Evolutionary conservation across 2,329 filamentous ascomycete genomes (phyloP), one percentile per base, ranked within the genome.

Genomic region (Amphichorda felina): DNA sequence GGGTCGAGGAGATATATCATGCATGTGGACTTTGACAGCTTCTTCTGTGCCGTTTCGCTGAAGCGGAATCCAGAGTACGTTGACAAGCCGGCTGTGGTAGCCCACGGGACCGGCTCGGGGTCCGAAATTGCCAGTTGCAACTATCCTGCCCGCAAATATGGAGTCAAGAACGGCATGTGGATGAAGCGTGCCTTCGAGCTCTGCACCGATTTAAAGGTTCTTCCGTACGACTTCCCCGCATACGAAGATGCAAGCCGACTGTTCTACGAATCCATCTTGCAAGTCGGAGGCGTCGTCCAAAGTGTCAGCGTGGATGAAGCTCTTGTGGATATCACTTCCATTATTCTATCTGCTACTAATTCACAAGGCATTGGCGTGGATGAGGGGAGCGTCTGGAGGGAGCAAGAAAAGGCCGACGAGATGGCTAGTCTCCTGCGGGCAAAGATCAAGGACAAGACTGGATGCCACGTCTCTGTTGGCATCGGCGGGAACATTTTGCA

Each of bases 101-200:
- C 91, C 4, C 91, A 98, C 50, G 82, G 89, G 4, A 72, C 71
- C 30, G 89, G 89, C 0, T 75, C 74, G 17, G 86, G 85, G 1
- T 94, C 89, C 0, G 91, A 98, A 52, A 96, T 98, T 49, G 91
- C 91, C 16, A 95, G 88, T 43, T 98, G 91, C 59, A 98, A 98
- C 49, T 98, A 98, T 52, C 78, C 82, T 15, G 91, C 93, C 6
- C 76, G 91, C 26, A 70, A 74, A 22, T 91, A 79, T 46, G 89
- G 89, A 1, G 70, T 98, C 37, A 94, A 88, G 52, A 98, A 98
- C 46, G 93, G 93, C 26, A 98, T 96, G 91, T 98, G 93, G 91
- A 96, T 98, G 89, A 93, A 89, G 53, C 70, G 72, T 24, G 91
- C 91, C 0, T 67, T 81, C 40, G 80, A 91, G 45, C 56, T 91